These are phyloP conservation scores for Hypoxylon sp. DNA, from an alignment of 2,329 filamentous ascomycete genomes.

Conservation along the genomic window DNA sequence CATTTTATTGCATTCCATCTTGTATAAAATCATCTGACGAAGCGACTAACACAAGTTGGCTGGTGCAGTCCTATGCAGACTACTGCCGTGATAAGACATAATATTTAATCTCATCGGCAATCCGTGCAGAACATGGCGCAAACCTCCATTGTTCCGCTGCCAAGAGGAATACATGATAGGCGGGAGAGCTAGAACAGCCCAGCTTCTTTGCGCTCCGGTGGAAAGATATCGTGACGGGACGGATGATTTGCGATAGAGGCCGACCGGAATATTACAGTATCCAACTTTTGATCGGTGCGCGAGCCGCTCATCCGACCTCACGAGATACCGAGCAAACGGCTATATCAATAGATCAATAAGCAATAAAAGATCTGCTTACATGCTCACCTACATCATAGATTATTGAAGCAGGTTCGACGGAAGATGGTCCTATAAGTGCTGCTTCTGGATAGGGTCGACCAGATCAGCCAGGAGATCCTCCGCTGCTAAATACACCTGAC, in stretches of 20 bases:
- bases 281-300: constrained; percentile 22
- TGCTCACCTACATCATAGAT: constrained; percentile 14
- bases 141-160: constrained; percentile 13
- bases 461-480: constrained; percentile 16
- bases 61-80: constrained; percentile 11
- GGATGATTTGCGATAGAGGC: constrained; percentile 15
- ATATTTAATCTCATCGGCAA: constrained; percentile 2
- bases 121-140: constrained; percentile 12
- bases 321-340: constrained; percentile 24
- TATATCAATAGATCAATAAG: constrained; percentile 20
- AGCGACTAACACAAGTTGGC: too few relatives aligned
- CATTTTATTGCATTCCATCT: constrained; percentile 13
- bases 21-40: neutral
- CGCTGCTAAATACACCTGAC: constrained; percentile 12
- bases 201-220: constrained; percentile 7
- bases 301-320: constrained; percentile 30
- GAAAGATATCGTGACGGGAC: constrained; percentile 25
- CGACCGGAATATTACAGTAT: constrained; percentile 9
- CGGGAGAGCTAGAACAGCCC: constrained; percentile 22
- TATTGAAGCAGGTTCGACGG: constrained; percentile 17
- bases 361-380: constrained; percentile 1
- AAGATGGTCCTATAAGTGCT: constrained; percentile 12
- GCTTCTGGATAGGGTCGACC: constrained; percentile 18
- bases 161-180: constrained; percentile 22
- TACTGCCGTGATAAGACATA: constrained; percentile 10